Conservation (phyloP, 352 stramenopile genomes). For the Pythium monospermum region DNA sequence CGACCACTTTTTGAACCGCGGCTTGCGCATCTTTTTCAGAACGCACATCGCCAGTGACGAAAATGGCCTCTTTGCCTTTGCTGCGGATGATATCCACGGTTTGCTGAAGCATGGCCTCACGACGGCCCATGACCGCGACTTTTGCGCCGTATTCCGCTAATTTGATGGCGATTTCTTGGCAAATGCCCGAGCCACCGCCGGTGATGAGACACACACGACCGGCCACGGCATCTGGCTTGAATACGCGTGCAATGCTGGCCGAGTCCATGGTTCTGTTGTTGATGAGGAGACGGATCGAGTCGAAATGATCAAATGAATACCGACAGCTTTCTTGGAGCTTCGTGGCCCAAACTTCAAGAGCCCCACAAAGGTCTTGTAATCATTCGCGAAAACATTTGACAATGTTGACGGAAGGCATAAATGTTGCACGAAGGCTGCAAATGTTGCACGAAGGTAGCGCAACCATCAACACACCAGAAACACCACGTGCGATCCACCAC, state of each 20-base stretch:
- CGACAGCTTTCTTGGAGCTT: too few species aligned
- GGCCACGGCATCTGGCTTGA: slow-evolving; percentile 43
- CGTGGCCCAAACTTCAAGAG: slow-evolving; percentile 25
- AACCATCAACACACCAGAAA: too few species aligned
- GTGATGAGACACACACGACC: slow-evolving; percentile 89
- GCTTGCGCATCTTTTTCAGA: slow-evolving; percentile 67
- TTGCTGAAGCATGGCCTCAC: slow-evolving; percentile 84
- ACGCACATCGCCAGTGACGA: slow-evolving; percentile 82
- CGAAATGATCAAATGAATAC: neutral
- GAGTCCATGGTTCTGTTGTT: slow-evolving; percentile 56
- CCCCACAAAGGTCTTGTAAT: neutral
- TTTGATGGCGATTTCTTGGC: slow-evolving; percentile 91
- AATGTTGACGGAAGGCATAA: slow-evolving; percentile 2
- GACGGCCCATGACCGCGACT: slow-evolving; percentile 92
- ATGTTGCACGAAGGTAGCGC: neutral
- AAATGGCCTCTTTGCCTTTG: slow-evolving; percentile 48
- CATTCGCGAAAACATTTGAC: slow-evolving; percentile 19
- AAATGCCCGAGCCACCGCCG: slow-evolving; percentile 92
- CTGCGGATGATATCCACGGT: slow-evolving; percentile 53
- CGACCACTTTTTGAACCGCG: slow-evolving; percentile 72
- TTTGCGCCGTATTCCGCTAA: slow-evolving; percentile 89
- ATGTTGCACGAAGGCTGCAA: slow-evolving; percentile 19
- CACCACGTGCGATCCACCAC: neutral
- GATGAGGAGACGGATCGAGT: neutral
- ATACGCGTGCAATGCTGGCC: slow-evolving; percentile 41